phyloP scores from a whole-genome alignment of 2,329 filamentous ascomycete genomes.

The Penicillium crustosum region DNA sequence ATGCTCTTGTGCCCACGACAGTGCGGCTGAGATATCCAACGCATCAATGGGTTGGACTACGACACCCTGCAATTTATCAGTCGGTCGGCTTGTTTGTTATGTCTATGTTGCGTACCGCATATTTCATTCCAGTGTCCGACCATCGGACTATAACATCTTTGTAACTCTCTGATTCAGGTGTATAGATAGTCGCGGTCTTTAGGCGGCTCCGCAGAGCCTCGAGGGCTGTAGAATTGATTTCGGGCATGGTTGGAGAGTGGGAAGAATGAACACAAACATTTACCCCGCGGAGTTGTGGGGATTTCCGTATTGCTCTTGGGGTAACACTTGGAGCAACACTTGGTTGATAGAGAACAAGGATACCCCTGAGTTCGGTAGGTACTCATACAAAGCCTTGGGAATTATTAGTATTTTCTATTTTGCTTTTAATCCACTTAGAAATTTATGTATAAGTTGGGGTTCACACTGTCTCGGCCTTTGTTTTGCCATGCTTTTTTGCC shows the following conservation, averaged over 20 bases:
- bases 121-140: slow-evolving; percentile 34
- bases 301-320: background rate
- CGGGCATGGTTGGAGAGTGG: slow-evolving; percentile 7
- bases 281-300: slow-evolving; percentile 3
- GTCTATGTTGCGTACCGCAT: slow-evolving; percentile 23
- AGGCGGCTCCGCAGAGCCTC: slow-evolving; percentile 14
- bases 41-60: slow-evolving; percentile 46
- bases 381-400: background rate
- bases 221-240: slow-evolving; percentile 2
- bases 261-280: background rate
- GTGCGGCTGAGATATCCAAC: slow-evolving; percentile 44
- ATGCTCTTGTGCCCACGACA: slow-evolving; percentile 48
- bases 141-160: slow-evolving; percentile 27
- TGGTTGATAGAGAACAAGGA: background rate
- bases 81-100: background rate
- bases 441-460: background rate
- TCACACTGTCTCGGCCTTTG: no score
- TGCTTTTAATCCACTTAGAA: background rate
- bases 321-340: background rate
- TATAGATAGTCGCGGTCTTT: slow-evolving; percentile 17
- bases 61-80: slow-evolving; percentile 39
- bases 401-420: background rate
- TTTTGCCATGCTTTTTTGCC: background rate
- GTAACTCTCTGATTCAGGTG: slow-evolving; percentile 26
- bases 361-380: background rate